Percentiles rank a stretch among this genome's conserved stretches.
phyloP scores from a whole-genome alignment of 345 rosid genomes.

The Bruguiera parviflora region DNA sequence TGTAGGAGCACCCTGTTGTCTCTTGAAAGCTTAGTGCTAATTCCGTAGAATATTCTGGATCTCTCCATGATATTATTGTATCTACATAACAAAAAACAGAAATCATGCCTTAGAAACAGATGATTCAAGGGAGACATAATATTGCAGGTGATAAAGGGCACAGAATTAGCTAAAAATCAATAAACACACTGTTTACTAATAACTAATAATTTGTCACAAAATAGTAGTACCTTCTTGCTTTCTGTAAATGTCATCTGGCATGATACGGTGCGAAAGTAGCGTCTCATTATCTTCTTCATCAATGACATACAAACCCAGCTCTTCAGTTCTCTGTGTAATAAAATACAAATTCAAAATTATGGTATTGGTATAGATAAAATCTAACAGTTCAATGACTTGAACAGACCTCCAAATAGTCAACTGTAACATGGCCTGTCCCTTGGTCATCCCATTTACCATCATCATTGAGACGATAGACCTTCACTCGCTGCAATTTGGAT shows the following conservation, averaged over 20 bases:
- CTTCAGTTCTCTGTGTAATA: constrained; percentile 67
- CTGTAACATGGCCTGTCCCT: constrained; percentile 82
- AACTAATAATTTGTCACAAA: background rate
- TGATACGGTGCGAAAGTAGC: constrained; percentile 73
- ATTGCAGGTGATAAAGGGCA: background rate
- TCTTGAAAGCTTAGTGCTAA: constrained; percentile 98
- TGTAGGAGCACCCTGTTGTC: constrained; percentile 84
- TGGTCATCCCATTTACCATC: constrained; percentile 97
- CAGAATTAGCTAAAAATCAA: background rate
- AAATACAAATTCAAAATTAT: constrained; percentile 25
- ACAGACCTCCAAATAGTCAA: constrained; percentile 85
- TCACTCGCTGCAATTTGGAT: constrained; percentile 65
- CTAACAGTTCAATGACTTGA: constrained; percentile 5
- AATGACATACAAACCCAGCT: constrained; percentile 67
- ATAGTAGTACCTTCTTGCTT: constrained; percentile 75
- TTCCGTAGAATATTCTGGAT: constrained; percentile 87
- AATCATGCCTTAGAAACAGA: constrained; percentile 1
- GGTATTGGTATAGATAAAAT: background rate
- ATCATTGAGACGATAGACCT: constrained; percentile 67
- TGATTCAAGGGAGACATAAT: background rate
- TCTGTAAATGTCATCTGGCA: constrained; percentile 71
- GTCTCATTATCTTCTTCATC: constrained; percentile 88
- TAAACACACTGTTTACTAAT: background rate
- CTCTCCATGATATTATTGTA: constrained; percentile 98
- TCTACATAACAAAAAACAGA: constrained; percentile 40